Conservation (phyloP, 2,329 filamentous ascomycete species). For the Fusarium papillatum region DNA sequence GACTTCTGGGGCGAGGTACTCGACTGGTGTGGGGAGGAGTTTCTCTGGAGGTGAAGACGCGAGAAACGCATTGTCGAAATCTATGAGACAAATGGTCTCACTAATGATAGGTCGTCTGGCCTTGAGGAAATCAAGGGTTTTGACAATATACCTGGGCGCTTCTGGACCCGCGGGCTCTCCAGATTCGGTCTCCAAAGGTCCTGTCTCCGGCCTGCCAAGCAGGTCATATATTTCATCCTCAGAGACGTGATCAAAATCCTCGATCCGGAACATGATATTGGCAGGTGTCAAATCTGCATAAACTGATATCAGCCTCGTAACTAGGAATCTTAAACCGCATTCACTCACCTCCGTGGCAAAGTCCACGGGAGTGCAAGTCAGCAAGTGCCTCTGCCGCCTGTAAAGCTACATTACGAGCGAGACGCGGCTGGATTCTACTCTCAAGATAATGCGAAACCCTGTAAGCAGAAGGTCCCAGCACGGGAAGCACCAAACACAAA, state of each 20-base stretch:
- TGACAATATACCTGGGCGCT: constrained; percentile 41
- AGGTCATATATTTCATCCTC: constrained; percentile 22
- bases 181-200: constrained; percentile 24
- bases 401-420: constrained; percentile 16
- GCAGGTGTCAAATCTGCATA: constrained; percentile 33
- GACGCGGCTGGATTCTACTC: constrained; percentile 28
- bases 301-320: not conserved
- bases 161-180: constrained; percentile 28
- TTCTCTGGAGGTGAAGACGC: constrained; percentile 32
- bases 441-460: constrained; percentile 21
- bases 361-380: constrained; percentile 33
- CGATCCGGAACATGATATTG: constrained; percentile 33
- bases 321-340: not conserved
- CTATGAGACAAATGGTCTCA: constrained; percentile 32
- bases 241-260: constrained; percentile 1
- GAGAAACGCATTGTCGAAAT: constrained; percentile 39
- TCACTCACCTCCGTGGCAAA: constrained; percentile 45
- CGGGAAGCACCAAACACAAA: constrained; percentile 43
- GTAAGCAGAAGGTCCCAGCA: constrained; percentile 35
- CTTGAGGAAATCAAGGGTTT: constrained; percentile 25
- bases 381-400: constrained; percentile 35
- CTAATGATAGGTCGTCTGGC: constrained; percentile 20
- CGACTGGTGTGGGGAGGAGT: not conserved
- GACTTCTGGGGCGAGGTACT: constrained; percentile 40
- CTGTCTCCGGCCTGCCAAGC: constrained; percentile 28